phyloP scores from a whole-genome alignment of 352 stramenopile species.

The Aphanomyces stellatus region DNA sequence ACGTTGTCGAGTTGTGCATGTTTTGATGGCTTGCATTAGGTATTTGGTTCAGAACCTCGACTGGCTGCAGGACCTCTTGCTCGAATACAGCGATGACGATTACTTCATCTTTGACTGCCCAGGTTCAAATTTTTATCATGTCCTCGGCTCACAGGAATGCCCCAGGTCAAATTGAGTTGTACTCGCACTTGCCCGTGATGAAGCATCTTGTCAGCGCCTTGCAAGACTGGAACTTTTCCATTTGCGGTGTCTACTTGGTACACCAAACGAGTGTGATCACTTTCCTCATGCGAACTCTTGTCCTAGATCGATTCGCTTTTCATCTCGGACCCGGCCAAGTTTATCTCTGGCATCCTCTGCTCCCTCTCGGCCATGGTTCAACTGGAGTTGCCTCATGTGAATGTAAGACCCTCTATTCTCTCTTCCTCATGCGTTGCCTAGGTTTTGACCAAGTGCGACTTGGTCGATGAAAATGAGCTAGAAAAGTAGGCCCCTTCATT shows the following conservation, averaged over 20 bases:
- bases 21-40: conserved; percentile 24
- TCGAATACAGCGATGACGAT: conserved; percentile 86
- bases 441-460: conserved; percentile 87
- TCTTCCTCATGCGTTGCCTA: neutral
- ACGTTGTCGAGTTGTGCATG: neutral
- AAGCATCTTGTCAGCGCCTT: conserved; percentile 79
- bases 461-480: conserved; percentile 84
- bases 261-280: neutral
- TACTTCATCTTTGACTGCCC: conserved; percentile 99
- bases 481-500: too few species aligned
- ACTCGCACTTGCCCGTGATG: conserved; percentile 87
- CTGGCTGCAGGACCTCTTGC: conserved; percentile 91
- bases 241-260: conserved; percentile 86
- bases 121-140: conserved; percentile 47
- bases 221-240: conserved; percentile 80
- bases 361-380: conserved; percentile 97
- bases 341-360: conserved; percentile 96
- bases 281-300: neutral
- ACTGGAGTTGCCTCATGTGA: conserved; percentile 95
- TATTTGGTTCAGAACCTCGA: conserved; percentile 91
- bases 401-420: conserved; percentile 28
- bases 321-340: conserved; percentile 95
- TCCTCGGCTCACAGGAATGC: neutral
- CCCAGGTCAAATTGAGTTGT: conserved; percentile 86
- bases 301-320: conserved; percentile 90